Conservation (phyloP, 208 protist genomes). For the Entamoeba dispar region DNA sequence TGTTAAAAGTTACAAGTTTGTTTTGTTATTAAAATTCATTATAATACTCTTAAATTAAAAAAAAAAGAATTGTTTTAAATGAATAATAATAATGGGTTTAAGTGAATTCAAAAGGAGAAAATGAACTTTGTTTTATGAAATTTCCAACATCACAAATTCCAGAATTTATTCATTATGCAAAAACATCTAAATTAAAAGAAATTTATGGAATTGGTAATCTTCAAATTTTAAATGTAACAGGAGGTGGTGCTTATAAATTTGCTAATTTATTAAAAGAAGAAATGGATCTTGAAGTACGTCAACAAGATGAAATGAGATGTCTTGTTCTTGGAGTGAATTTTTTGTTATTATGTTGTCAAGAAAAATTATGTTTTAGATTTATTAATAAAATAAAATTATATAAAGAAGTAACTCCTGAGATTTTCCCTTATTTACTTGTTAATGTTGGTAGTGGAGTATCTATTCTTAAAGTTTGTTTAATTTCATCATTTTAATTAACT, state of each 20-base stretch:
- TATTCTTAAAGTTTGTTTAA: not conserved
- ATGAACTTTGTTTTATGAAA: not conserved
- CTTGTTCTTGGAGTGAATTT: constrained; percentile 11
- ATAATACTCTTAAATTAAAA: not conserved
- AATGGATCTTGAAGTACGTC: not conserved
- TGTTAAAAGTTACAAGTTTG: not conserved
- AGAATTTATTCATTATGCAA: not conserved
- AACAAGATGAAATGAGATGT: constrained; percentile 9
- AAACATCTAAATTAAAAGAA: not conserved
- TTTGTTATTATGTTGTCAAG: not conserved
- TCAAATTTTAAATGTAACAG: not conserved
- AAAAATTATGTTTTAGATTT: not conserved
- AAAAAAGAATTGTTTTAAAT: not conserved
- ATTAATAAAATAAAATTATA: not conserved
- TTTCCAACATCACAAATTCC: not conserved
- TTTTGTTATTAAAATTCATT: not conserved
- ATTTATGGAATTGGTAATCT: not conserved
- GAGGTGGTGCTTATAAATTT: constrained; percentile 11
- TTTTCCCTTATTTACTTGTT: constrained; percentile 13
- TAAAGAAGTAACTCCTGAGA: not conserved
- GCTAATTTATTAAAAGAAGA: not conserved
- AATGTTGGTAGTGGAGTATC: constrained; percentile 9
- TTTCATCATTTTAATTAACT: not conserved
- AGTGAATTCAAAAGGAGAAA: not conserved
- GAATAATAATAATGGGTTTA: not conserved